Conservation (phyloP, 495 filamentous ascomycete genomes). For the Pseudoneurospora amorphoporcata region DNA sequence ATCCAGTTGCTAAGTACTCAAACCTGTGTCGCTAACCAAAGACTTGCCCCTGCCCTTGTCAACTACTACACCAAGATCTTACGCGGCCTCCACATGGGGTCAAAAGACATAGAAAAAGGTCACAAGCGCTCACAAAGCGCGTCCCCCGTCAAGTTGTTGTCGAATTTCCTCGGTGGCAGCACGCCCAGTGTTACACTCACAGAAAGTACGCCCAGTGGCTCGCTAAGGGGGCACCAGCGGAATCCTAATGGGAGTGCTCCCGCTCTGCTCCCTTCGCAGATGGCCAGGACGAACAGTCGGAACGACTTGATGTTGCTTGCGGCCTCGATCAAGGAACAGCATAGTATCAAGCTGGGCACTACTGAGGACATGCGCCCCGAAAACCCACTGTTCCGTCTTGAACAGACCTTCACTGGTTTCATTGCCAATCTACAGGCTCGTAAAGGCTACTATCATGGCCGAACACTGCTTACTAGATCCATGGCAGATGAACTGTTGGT, state of each 20-base stretch:
- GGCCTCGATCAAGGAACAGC: slow-evolving; percentile 36
- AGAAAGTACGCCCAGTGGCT: slow-evolving; percentile 2
- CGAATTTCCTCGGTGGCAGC: slow-evolving; percentile 59
- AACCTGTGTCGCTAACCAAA: slow-evolving; percentile 56
- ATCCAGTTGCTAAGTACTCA: slow-evolving; percentile 57
- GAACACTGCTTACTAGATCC: slow-evolving; percentile 57
- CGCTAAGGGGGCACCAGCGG: slow-evolving; percentile 25
- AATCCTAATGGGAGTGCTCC: slow-evolving; percentile 26
- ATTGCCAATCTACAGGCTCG: slow-evolving; percentile 70
- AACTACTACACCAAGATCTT: slow-evolving; percentile 65
- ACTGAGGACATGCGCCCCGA: slow-evolving; percentile 37
- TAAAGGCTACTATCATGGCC: slow-evolving; percentile 77
- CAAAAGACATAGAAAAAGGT: slow-evolving; percentile 44
- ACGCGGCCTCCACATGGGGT: slow-evolving; percentile 52
- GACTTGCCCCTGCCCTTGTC: slow-evolving; percentile 52
- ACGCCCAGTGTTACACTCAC: slow-evolving; percentile 8
- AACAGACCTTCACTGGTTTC: slow-evolving; percentile 80
- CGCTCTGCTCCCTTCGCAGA: slow-evolving; percentile 17
- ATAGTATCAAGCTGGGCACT: slow-evolving; percentile 32
- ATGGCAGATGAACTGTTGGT: slow-evolving; percentile 66
- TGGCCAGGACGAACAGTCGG: slow-evolving; percentile 32
- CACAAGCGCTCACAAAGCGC: slow-evolving; percentile 52
- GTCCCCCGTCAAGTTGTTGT: slow-evolving; percentile 80
- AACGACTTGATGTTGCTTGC: slow-evolving; percentile 34
- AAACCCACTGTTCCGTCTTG: slow-evolving; percentile 57